A percentile compares a stretch with the other conserved stretches of the same genome.
These are phyloP conservation scores for Trichocladium antarcticum DNA, from an alignment of 495 filamentous ascomycete species.

Conservation along the genomic window DNA sequence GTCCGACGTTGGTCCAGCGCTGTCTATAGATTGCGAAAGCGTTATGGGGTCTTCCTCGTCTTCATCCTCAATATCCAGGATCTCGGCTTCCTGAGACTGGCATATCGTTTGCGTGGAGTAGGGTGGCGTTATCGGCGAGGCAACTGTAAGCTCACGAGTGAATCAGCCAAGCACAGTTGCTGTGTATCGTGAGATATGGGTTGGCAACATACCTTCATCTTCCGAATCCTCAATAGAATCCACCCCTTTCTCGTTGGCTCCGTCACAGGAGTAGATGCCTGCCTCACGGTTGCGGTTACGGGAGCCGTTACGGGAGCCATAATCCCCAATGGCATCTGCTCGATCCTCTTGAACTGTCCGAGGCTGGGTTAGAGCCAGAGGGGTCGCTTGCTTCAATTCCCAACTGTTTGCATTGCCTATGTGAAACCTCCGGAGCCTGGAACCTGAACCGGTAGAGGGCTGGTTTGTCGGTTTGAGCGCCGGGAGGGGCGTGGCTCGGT, in stretches of 20 bases:
- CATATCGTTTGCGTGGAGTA: not conserved
- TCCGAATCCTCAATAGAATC: not conserved
- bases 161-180: not conserved
- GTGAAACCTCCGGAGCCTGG: not conserved
- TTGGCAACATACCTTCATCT: not conserved
- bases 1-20: not conserved
- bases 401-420: not conserved
- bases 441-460: not conserved
- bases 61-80: not conserved
- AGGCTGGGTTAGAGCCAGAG: too few relatives aligned
- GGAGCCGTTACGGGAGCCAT: not conserved
- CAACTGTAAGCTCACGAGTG: not conserved
- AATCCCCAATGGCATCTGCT: not conserved
- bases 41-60: not conserved
- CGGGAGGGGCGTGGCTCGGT: not conserved
- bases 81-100: not conserved
- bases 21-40: not conserved
- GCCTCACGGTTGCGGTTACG: not conserved
- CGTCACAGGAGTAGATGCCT: not conserved
- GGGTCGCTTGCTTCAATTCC: not conserved
- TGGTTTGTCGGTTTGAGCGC: slow-evolving; percentile 3
- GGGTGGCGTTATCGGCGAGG: not conserved
- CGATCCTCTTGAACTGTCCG: not conserved
- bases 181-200: not conserved
- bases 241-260: not conserved